Conservation (phyloP, 2,329 filamentous ascomycete species). For the Fusarium penzigii region DNA sequence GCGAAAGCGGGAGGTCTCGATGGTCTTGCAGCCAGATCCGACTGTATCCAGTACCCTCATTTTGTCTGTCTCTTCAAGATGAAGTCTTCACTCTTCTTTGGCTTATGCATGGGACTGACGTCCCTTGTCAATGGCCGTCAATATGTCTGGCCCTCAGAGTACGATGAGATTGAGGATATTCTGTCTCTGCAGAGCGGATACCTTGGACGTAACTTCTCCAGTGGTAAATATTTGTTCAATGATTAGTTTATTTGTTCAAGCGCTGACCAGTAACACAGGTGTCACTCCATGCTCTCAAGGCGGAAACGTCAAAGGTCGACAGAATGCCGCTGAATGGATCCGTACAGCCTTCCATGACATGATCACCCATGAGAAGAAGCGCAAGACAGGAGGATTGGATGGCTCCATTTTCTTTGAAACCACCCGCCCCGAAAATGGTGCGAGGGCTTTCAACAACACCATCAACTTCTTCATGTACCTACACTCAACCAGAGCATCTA, state of each 20-base stretch:
- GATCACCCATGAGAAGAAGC: constrained; percentile 21
- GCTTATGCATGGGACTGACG: too few relatives aligned
- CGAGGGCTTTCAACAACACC: constrained; percentile 25
- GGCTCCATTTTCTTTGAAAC: constrained; percentile 29
- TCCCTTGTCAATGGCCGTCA: too few relatives aligned
- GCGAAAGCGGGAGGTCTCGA: too few relatives aligned
- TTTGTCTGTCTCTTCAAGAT: too few relatives aligned
- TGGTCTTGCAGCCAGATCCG: too few relatives aligned
- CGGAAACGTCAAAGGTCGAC: constrained; percentile 10
- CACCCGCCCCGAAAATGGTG: constrained; percentile 23
- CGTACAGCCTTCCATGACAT: constrained; percentile 29
- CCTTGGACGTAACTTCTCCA: constrained; percentile 2
- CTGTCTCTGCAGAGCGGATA: constrained; percentile 8
- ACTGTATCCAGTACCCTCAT: too few relatives aligned
- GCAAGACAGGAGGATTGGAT: constrained; percentile 26
- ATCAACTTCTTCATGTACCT: constrained; percentile 35
- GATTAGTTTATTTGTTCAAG: neutral
- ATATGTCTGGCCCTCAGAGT: constrained; percentile 21
- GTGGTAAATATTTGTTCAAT: constrained; percentile 1
- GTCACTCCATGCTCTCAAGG: constrained; percentile 21
- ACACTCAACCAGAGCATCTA: constrained; percentile 7
- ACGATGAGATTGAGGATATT: constrained; percentile 19
- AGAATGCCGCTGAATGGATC: constrained; percentile 30
- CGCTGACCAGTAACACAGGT: constrained; percentile 4
- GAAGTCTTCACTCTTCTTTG: too few relatives aligned